phyloP scores from a whole-genome alignment of 2,329 filamentous ascomycete species.

The Calonectria pseudoturangicola region DNA sequence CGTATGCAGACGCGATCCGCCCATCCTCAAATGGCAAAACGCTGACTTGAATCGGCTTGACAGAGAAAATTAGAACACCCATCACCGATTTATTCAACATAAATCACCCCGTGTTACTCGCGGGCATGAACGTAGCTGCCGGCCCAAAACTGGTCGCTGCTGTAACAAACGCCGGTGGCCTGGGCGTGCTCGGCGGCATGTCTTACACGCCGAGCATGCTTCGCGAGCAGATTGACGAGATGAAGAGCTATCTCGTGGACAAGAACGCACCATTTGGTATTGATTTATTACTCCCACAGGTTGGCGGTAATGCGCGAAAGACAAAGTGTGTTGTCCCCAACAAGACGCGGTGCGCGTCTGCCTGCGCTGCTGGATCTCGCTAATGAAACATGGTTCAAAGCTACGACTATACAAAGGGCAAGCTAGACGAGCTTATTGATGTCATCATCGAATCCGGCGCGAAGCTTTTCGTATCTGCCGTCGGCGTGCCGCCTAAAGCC shows the following conservation, averaged over 20 bases:
- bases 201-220: conserved; percentile 99
- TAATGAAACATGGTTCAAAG: conserved; percentile 66
- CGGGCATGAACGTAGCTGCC: conserved; percentile 99
- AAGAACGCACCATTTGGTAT: conserved; percentile 97
- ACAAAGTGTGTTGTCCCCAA: conserved; percentile 78
- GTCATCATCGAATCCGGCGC: conserved; percentile 95
- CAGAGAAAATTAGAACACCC: conserved; percentile 84
- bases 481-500: conserved; percentile 91
- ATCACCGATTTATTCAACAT: conserved; percentile 98
- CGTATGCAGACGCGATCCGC: conserved; percentile 68
- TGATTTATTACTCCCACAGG: conserved; percentile 93
- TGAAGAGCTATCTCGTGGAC: conserved; percentile 90
- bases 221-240: conserved; percentile 92
- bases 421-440: conserved; percentile 91
- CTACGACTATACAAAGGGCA: conserved; percentile 99
- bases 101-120: conserved; percentile 95
- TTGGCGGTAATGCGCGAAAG: conserved; percentile 94
- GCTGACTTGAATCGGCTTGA: conserved; percentile 35
- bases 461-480: conserved; percentile 96
- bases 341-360: not conserved
- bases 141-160: conserved; percentile 97
- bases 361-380: not conserved
- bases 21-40: not conserved
- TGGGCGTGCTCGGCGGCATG: conserved; percentile 96
- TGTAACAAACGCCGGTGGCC: conserved; percentile 95